Evolutionary conservation across 2,329 filamentous ascomycete species (phyloP).

Genomic region (Arthrinium puccinioides): DNA sequence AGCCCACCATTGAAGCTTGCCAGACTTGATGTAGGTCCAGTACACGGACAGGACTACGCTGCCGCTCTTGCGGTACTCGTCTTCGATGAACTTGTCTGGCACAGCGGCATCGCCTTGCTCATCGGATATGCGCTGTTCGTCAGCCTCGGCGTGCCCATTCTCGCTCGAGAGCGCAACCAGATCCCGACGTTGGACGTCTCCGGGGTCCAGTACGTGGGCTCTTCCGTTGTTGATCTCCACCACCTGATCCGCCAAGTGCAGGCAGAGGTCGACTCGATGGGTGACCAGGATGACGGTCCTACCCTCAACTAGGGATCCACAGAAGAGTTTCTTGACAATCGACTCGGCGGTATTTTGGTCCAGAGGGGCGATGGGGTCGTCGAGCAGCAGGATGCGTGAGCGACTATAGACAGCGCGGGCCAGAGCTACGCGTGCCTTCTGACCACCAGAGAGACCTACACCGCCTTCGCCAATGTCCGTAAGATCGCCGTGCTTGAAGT

Average conservation of each 20-base stretch:
- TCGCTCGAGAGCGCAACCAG: constrained; percentile 11
- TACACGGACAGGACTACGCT: constrained; percentile 72
- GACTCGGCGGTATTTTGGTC: constrained; percentile 55
- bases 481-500: constrained; percentile 49
- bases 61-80: constrained; percentile 67
- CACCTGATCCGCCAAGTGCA: constrained; percentile 64
- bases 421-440: constrained; percentile 56
- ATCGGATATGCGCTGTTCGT: constrained; percentile 20
- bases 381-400: constrained; percentile 49
- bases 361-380: constrained; percentile 56
- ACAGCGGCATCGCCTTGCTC: constrained; percentile 40
- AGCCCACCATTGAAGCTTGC: constrained; percentile 67
- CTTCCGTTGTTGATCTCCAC: constrained; percentile 60
- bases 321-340: constrained; percentile 55
- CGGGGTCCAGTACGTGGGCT: constrained; percentile 40
- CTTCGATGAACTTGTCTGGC: constrained; percentile 72
- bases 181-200: constrained; percentile 34
- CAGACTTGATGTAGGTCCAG: constrained; percentile 79
- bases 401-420: constrained; percentile 55
- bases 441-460: constrained; percentile 55
- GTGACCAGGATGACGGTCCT: constrained; percentile 75
- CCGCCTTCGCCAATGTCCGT: constrained; percentile 56
- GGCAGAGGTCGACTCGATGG: constrained; percentile 70
- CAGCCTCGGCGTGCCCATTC: constrained; percentile 18
- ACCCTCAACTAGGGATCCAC: constrained; percentile 50